Conservation (phyloP, 2,329 filamentous ascomycete genomes). For the Fusarium bactridioides region DNA sequence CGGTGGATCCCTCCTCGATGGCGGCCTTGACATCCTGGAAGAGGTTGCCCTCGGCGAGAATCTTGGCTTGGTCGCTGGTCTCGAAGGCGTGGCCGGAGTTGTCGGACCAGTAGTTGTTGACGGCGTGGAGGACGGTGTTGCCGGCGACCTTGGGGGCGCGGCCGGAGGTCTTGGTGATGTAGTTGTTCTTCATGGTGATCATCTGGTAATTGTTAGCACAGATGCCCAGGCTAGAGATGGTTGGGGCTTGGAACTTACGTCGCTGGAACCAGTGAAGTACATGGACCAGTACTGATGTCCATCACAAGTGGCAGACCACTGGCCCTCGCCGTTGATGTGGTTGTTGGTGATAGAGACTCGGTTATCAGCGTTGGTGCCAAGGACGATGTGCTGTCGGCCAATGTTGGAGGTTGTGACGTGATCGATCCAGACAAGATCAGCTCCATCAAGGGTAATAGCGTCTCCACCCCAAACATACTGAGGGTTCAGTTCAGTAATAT, state of each 20-base stretch:
- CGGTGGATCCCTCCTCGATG: constrained; percentile 46
- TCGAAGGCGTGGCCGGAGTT: constrained; percentile 66
- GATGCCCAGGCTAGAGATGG: accelerated
- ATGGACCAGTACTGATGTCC: constrained; percentile 67
- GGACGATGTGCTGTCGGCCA: constrained; percentile 67
- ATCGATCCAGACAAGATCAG: constrained; percentile 59
- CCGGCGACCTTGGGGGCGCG: constrained; percentile 65
- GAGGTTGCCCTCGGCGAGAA: constrained; percentile 65
- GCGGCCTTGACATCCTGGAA: constrained; percentile 61
- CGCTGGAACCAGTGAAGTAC: constrained; percentile 63
- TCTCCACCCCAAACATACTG: constrained; percentile 68
- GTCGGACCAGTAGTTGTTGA: constrained; percentile 69
- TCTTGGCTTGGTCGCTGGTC: constrained; percentile 49
- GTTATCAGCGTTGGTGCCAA: constrained; percentile 60
- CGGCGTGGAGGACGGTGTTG: constrained; percentile 64
- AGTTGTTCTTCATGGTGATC: constrained; percentile 67
- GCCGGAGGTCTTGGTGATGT: constrained; percentile 66
- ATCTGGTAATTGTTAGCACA: neutral
- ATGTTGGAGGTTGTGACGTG: constrained; percentile 65
- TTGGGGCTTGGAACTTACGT: constrained; percentile 38
- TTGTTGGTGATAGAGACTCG: constrained; percentile 68
- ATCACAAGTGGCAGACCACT: constrained; percentile 66
- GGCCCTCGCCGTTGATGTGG: constrained; percentile 60
- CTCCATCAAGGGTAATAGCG: constrained; percentile 60
- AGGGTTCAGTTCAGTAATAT: constrained; percentile 63